Percentiles rank a stretch among this genome's conserved stretches.
Conservation (phyloP, 1,139 yeast genomes). For the Blastobotrys petasosporus region DNA sequence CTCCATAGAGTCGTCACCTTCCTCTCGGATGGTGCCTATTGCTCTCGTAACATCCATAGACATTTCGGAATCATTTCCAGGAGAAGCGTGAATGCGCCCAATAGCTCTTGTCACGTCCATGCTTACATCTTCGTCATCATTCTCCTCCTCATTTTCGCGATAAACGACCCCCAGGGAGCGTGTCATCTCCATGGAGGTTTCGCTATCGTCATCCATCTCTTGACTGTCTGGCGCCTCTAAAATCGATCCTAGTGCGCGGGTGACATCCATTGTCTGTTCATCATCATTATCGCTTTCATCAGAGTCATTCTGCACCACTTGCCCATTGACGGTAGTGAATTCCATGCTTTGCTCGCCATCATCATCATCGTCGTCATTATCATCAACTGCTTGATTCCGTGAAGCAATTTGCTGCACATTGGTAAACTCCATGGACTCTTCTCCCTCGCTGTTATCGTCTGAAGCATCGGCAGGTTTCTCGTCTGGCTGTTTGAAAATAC, state of each 20-base stretch:
- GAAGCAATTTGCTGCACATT: background rate
- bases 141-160: slow-evolving; percentile 1
- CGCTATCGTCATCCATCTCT: slow-evolving; percentile 16
- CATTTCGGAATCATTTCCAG: slow-evolving; percentile 15
- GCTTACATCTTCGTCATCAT: background rate
- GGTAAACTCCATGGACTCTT: slow-evolving; percentile 15
- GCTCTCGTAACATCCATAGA: slow-evolving; percentile 24
- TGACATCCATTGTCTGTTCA: slow-evolving; percentile 17
- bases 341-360: slow-evolving; percentile 20
- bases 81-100: slow-evolving; percentile 11
- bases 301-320: background rate
- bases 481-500: slow-evolving; percentile 7
- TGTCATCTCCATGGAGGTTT: slow-evolving; percentile 8
- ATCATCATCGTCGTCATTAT: slow-evolving; percentile 1
- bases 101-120: slow-evolving; percentile 22
- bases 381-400: background rate
- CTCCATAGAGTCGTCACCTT: slow-evolving; percentile 14
- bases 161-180: no score
- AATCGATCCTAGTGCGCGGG: slow-evolving; percentile 9
- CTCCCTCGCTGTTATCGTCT: slow-evolving; percentile 5
- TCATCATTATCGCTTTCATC: slow-evolving; percentile 9
- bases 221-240: slow-evolving; percentile 9
- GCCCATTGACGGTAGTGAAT: slow-evolving; percentile 11
- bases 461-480: slow-evolving; percentile 4
- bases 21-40: slow-evolving; percentile 16